Base-by-base conservation (phyloP, 164 flowering plant genomes). In the Chloranthus sessilifolius region DNA sequence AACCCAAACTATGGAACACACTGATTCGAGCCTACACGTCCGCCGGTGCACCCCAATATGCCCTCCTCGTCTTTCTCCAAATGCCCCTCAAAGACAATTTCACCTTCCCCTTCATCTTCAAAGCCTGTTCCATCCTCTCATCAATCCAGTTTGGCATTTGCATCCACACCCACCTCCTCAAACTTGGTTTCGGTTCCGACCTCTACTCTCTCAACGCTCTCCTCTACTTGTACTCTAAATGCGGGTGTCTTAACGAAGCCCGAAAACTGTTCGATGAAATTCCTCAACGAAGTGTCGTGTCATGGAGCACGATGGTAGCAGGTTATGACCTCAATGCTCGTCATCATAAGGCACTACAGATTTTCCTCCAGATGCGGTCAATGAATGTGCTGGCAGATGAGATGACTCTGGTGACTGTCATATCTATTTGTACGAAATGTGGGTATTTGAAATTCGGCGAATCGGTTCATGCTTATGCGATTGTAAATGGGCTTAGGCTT, bases 31-130 rank as follows among this genome's bases (percentile, higher is more conserved):
- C 48, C 30, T 44, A 44, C 17, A 15, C 48, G 12, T 26, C 30
- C 26, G 14, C 4, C 24, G 28, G 29, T 14, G 16, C 28, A 4
- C 48, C 48, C 5, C 48, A 26, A 27, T 21, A 9, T 26, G 48
- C 48, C 17, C 15, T 44, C 15, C 5, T 11, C 31, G 19, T 44
- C 30, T 44, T 22, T 29, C 16, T 14, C n/a, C 48, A 44, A 11
- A 11, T 44, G 29, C 48, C 30, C 17, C 4, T 29, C 14, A 26
- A 23, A 23, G 48, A 44, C 48, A 23, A 23, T 3, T 44, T 44
- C 30, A 44, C 48, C 31, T 26, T 44, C 48, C 48, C 48, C 30
- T 21, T 44, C 30, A 26, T 29, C 48, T 26, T 44, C 48, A 44
- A 44, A 17, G 30, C 48, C 48, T 44, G 48, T 26, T 44, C 48